Evolutionary conservation across 495 filamentous ascomycete species (phyloP).

Genomic region (Penicillium malachiteum): DNA sequence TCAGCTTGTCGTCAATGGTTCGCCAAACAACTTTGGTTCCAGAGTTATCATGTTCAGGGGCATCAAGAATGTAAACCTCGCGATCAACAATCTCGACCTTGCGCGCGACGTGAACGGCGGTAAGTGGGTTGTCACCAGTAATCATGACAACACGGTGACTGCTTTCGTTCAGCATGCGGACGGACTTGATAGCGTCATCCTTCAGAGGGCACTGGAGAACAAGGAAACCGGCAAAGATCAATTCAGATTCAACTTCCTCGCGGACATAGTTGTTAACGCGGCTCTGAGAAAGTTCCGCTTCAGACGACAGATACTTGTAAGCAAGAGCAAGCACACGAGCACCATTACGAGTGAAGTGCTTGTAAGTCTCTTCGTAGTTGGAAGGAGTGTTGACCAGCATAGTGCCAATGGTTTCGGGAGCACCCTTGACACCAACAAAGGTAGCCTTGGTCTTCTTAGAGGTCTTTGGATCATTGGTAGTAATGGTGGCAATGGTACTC

Average conservation of each 20-base stretch:
- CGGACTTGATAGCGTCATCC: constrained; percentile 89
- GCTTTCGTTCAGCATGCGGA: constrained; percentile 97
- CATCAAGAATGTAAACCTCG: constrained; percentile 90
- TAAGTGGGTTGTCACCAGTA: constrained; percentile 96
- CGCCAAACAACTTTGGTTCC: constrained; percentile 87
- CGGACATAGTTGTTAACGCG: constrained; percentile 91
- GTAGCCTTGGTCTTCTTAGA: constrained; percentile 75
- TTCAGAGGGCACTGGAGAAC: constrained; percentile 95
- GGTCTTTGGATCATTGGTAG: constrained; percentile 62
- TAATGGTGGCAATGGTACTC: constrained; percentile 84
- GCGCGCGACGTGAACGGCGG: constrained; percentile 90
- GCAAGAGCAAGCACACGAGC: constrained; percentile 90
- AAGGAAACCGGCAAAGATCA: constrained; percentile 92
- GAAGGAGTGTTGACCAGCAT: constrained; percentile 83
- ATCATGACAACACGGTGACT: constrained; percentile 99
- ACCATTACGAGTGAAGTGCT: constrained; percentile 94
- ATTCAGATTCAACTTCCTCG: constrained; percentile 82
- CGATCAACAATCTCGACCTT: constrained; percentile 98
- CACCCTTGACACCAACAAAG: constrained; percentile 94
- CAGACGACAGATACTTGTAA: constrained; percentile 83
- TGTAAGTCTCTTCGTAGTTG: constrained; percentile 97
- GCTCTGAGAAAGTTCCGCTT: constrained; percentile 73
- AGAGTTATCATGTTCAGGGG: constrained; percentile 84
- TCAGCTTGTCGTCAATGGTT: constrained; percentile 87
- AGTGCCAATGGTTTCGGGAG: constrained; percentile 90